Conservation (phyloP, 345 rosid species). For the Gynandropsis gynandra region DNA sequence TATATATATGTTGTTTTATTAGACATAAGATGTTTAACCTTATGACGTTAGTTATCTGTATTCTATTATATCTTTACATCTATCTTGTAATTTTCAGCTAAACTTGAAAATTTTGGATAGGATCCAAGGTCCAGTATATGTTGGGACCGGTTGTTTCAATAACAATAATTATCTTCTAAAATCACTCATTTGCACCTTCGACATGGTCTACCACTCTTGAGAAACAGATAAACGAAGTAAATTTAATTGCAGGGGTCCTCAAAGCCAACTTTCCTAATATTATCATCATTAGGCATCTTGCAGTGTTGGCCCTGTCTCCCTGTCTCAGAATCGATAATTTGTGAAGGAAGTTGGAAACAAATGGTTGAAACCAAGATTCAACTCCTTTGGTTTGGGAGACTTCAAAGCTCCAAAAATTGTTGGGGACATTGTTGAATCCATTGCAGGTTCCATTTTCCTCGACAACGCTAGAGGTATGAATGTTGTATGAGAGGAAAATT, state of each 20-base stretch:
- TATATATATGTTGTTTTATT: no score
- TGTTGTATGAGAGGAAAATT: conserved; percentile 92
- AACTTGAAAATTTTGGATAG: no score
- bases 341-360: conserved; percentile 83
- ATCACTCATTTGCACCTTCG: conserved; percentile 80
- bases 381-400: conserved; percentile 94
- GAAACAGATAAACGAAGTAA: conserved; percentile 51
- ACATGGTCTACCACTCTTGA: conserved; percentile 97
- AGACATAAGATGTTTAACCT: no score
- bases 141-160: no score
- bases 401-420: conserved; percentile 99
- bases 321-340: conserved; percentile 74
- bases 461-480: conserved; percentile 70
- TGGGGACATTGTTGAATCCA: conserved; percentile 92
- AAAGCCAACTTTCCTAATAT: no score
- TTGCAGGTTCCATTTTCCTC: conserved; percentile 95
- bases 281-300: background rate
- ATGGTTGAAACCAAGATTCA: conserved; percentile 75
- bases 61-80: no score
- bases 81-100: no score
- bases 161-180: no score
- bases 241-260: no score
- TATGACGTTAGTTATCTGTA: no score
- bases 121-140: no score
- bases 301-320: no score